Evolutionary conservation across 2,329 filamentous ascomycete species (phyloP).

Genomic region (Thielaviopsis musarum): DNA sequence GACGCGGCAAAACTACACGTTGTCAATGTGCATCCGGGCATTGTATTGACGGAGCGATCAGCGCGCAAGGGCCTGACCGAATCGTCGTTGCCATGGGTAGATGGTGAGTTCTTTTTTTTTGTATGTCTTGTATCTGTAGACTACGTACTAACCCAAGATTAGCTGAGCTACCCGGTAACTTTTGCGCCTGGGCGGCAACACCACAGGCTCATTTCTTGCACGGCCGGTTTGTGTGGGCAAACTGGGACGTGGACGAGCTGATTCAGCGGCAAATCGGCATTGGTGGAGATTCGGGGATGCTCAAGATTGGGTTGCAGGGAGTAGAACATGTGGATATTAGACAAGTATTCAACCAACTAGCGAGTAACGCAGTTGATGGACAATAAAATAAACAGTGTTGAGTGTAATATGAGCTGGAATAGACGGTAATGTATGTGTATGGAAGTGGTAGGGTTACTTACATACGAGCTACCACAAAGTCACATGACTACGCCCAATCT

Average conservation of each 20-base stretch:
- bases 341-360: constrained; percentile 1
- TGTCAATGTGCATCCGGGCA: constrained; percentile 16
- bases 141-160: background rate
- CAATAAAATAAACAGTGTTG: background rate
- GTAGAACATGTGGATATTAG: constrained; percentile 5
- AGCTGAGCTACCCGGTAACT: constrained; percentile 15
- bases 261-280: background rate
- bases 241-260: constrained; percentile 24
- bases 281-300: background rate
- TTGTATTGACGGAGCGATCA: constrained; percentile 17
- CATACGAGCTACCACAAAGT: too few species aligned
- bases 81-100: constrained; percentile 16
- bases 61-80: constrained; percentile 13
- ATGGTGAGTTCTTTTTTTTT: constrained; percentile 13
- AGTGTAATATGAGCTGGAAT: too few species aligned
- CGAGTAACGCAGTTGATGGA: background rate
- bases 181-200: constrained; percentile 24
- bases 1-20: constrained; percentile 16
- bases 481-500: too few species aligned
- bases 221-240: constrained; percentile 23
- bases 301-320: constrained; percentile 8
- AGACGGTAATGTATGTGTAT: too few species aligned
- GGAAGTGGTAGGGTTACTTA: too few species aligned
- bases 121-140: background rate
- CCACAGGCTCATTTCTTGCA: constrained; percentile 24